phyloP scores from a whole-genome alignment of 2,329 filamentous ascomycete species.

The Diplodia sapinea region DNA sequence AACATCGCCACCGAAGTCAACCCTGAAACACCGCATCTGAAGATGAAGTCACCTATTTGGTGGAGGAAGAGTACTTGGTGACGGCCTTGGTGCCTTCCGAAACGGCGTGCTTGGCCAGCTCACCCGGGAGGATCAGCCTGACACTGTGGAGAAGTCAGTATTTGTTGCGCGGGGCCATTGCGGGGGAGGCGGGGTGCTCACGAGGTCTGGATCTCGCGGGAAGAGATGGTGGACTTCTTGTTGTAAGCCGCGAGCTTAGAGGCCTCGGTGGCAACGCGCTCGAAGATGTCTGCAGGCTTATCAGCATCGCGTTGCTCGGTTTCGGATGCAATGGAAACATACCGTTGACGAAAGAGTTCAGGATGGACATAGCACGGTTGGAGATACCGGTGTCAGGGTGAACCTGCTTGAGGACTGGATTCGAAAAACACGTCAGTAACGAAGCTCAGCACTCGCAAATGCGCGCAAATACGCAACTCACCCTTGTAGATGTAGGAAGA shows the following conservation, averaged over 20 bases:
- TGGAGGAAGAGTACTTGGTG: constrained; percentile 99
- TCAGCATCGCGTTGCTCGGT: constrained; percentile 30
- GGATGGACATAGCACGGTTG: constrained; percentile 99
- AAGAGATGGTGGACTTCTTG: constrained; percentile 99
- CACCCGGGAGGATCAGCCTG: constrained; percentile 94
- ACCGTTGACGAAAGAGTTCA: constrained; percentile 99
- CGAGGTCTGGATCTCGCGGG: constrained; percentile 98
- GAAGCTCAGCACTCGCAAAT: constrained; percentile 25
- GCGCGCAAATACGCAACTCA: constrained; percentile 55
- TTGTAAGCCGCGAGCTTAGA: constrained; percentile 99
- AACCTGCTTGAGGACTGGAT: constrained; percentile 95
- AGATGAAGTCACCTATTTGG: constrained; percentile 73
- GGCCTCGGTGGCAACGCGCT: constrained; percentile 97
- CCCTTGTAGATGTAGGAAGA: constrained; percentile 99
- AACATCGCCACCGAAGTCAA: constrained; percentile 31
- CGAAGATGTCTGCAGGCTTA: constrained; percentile 84
- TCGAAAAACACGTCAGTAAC: constrained; percentile 47
- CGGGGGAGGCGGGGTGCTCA: constrained; percentile 49
- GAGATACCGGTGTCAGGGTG: constrained; percentile 99
- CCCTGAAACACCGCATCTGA: constrained; percentile 30
- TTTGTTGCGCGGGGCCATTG: constrained; percentile 5
- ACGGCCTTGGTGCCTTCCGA: constrained; percentile 99
- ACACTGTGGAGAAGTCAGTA: constrained; percentile 61
- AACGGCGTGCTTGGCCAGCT: constrained; percentile 98
- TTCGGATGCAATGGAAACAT: constrained; percentile 47